Evolutionary conservation across 148 eudicot species (phyloP), one percentile per base, ranked within the genome.

Genomic region (Polygonum aviculare): DNA sequence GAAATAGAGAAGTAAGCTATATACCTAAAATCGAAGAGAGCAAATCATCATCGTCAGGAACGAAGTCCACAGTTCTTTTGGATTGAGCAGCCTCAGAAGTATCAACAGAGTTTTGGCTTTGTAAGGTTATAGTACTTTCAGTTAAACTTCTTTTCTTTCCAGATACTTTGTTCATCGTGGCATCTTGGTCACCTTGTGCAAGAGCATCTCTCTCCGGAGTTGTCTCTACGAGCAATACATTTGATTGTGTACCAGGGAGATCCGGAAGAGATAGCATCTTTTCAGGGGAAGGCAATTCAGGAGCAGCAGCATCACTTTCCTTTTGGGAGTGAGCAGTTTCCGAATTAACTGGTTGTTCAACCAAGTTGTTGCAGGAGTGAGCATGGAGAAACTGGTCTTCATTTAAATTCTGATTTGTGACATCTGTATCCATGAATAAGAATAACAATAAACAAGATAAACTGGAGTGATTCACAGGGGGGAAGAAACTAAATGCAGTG

Each of bases 21-120:
- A 76, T 89, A 95, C 98, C 98, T 87, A 95, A 85, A 54, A 95
- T 95, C 38, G 98, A 92, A 15, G 98, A 93, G 77, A 95, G 74
- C 81, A 95, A 86, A 87, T 95, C 98, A 81, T 90, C 85, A 74
- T 95, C 97, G 81, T 90, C 87, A 35, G 97, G 97, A 82, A 95
- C 76, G 48, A 77, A 77, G 70, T 83, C 96, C 39, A 60, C 80
- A 44, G 92, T 78, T 82, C 85, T 88, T 81, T 87, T 95, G 49
- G 84, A 81, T 76, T 80, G 89, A 74, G 83, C 84, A 16, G 83
- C 84, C 65, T 86, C 87, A 18, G 85, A 85, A 62, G 98, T 90
- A 55, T 88, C 92, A 74, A 78, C 83, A 75, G 96, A 92, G 83
- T 90, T 86, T 45, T 90, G 73, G 81, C 96, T 89, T 78, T 90